Percentiles rank a stretch among this genome's conserved stretches.
Conservation (phyloP, 306 rosid species). For the Castanea crenata region DNA sequence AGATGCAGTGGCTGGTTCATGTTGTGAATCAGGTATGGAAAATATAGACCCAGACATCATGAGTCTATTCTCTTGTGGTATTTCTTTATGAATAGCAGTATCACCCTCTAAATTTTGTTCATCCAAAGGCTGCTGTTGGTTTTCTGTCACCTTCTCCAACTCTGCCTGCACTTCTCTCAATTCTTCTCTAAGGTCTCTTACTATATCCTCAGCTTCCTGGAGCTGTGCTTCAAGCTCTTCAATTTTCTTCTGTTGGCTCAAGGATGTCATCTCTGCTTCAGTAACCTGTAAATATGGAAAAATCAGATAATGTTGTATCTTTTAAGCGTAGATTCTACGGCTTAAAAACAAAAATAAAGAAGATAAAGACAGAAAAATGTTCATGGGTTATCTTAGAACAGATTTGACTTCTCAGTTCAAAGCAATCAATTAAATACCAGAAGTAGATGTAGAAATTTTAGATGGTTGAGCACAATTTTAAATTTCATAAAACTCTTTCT, state of each 20-base stretch:
- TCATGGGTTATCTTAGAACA: neutral
- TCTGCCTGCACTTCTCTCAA: conserved; percentile 61
- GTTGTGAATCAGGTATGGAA: conserved; percentile 31
- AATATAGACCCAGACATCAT: conserved; percentile 12
- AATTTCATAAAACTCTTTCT: neutral
- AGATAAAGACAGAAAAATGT: conserved; percentile 4
- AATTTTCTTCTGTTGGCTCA: conserved; percentile 58
- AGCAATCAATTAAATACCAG: neutral
- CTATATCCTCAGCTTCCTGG: conserved; percentile 82
- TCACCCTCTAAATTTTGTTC: conserved; percentile 36
- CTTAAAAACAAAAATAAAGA: conserved; percentile 12
- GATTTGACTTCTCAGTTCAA: neutral
- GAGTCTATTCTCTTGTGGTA: conserved; percentile 26
- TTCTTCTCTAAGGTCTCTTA: conserved; percentile 74
- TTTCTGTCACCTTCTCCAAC: conserved; percentile 53
- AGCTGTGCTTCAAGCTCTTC: conserved; percentile 94
- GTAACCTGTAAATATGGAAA: conserved; percentile 43
- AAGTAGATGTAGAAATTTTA: neutral
- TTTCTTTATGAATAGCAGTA: conserved; percentile 23
- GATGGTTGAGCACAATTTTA: neutral
- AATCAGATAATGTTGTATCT: conserved; percentile 7
- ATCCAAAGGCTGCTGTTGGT: conserved; percentile 32
- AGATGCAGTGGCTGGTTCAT: conserved; percentile 25
- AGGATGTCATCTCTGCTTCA: conserved; percentile 56
- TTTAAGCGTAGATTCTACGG: neutral